Conservation (phyloP, 2,329 filamentous ascomycete species). For the Fusarium nematophilum region DNA sequence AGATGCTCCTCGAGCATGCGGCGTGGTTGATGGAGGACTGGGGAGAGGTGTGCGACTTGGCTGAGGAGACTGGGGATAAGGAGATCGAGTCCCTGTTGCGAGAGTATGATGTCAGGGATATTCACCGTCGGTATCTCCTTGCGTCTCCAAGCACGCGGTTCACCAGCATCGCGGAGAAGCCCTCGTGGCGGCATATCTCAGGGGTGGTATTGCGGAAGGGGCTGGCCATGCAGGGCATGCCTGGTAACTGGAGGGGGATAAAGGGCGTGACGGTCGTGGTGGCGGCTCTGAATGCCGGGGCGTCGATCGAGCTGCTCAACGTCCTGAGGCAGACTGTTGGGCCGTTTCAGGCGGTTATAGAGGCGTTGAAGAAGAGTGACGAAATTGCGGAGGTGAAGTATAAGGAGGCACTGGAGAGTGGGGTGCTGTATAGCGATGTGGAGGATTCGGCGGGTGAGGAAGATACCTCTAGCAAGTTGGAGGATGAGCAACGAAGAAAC, state of each 20-base stretch:
- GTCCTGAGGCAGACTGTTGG: background rate
- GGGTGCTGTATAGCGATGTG: background rate
- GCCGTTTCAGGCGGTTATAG: background rate
- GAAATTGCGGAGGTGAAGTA: background rate
- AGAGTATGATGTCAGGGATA: background rate
- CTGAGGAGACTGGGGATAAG: background rate
- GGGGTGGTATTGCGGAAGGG: background rate
- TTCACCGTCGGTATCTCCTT: background rate
- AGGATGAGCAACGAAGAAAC: background rate
- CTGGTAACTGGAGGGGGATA: background rate
- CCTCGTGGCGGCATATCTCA: background rate
- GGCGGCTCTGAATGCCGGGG: background rate
- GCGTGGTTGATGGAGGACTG: background rate
- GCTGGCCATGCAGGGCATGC: background rate
- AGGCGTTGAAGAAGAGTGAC: constrained; percentile 2
- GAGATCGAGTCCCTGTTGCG: background rate
- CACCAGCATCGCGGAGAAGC: background rate
- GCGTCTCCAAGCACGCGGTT: background rate
- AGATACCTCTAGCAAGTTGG: background rate
- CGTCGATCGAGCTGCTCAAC: background rate
- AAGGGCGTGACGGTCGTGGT: background rate
- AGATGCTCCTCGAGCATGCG: background rate
- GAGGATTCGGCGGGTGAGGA: background rate
- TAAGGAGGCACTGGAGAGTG: background rate
- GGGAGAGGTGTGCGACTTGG: background rate